A percentile compares a stretch with the other conserved stretches of the same genome.
phyloP scores from a whole-genome alignment of 305 asterid genomes.

The Ilex paraguariensis region DNA sequence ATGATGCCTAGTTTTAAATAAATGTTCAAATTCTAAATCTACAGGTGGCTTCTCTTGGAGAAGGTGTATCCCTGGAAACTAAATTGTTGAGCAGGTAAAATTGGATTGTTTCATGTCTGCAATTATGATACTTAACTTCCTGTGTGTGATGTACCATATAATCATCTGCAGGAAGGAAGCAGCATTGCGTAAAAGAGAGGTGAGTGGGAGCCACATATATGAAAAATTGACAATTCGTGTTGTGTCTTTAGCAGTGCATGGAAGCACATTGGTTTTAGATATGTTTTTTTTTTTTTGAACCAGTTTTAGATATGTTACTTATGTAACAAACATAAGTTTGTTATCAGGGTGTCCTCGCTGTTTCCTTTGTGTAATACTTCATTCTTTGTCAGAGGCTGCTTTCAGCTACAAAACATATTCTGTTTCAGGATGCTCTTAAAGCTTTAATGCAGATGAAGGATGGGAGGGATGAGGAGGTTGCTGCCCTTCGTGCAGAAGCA shows the following conservation, averaged over 20 bases:
- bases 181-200: conserved; percentile 93
- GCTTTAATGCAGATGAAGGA: conserved; percentile 69
- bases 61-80: conserved; percentile 93
- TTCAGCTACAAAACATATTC: conserved; percentile 3
- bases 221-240: conserved; percentile 5
- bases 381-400: background rate
- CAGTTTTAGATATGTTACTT: too few species aligned
- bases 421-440: conserved; percentile 79
- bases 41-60: conserved; percentile 94
- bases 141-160: conserved; percentile 30
- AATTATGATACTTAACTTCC: conserved; percentile 13
- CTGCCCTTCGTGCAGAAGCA: conserved; percentile 68
- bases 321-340: background rate
- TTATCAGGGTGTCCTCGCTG: conserved; percentile 1
- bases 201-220: conserved; percentile 19
- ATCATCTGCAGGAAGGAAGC: conserved; percentile 89
- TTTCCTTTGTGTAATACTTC: conserved; percentile 3
- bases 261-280: conserved; percentile 1
- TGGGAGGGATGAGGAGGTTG: conserved; percentile 79
- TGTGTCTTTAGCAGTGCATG: background rate
- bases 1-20: too few species aligned
- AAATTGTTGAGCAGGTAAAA: conserved; percentile 73
- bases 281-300: too few species aligned
- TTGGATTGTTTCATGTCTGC: conserved; percentile 13
- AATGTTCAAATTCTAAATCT: conserved; percentile 10